A percentile compares a stretch with the other conserved stretches of the same genome.
These are phyloP conservation scores for Daedaleopsis sinensis DNA, from an alignment of 768 basidiomycete species.

Conservation along the genomic window DNA sequence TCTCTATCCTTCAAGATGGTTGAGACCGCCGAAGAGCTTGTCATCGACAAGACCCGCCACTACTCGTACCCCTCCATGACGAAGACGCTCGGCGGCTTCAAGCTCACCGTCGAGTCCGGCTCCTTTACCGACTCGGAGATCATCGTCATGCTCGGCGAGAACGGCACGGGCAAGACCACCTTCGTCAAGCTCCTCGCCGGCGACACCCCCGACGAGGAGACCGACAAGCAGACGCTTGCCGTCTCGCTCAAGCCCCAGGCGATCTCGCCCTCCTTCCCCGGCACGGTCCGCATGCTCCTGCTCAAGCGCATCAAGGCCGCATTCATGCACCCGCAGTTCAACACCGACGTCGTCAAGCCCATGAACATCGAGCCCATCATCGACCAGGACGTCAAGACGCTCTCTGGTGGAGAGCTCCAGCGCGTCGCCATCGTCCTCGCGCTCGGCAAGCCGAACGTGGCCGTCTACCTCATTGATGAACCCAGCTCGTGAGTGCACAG, in stretches of 20 bases:
- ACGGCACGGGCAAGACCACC: conserved; percentile 98
- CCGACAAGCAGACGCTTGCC: conserved; percentile 76
- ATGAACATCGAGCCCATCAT: conserved; percentile 94
- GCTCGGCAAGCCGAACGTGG: conserved; percentile 81
- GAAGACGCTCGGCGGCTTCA: conserved; percentile 95
- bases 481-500: conserved; percentile 70
- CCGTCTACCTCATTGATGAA: conserved; percentile 96
- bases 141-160: conserved; percentile 99
- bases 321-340: conserved; percentile 99
- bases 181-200: conserved; percentile 95
- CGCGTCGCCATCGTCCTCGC: conserved; percentile 96
- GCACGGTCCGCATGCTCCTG: conserved; percentile 93
- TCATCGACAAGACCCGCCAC: conserved; percentile 84
- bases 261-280: conserved; percentile 96
- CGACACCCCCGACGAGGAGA: conserved; percentile 84
- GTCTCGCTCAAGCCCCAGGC: conserved; percentile 99
- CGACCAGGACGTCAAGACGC: conserved; percentile 97
- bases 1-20: conserved; percentile 97
- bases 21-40: conserved; percentile 90
- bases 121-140: conserved; percentile 99
- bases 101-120: conserved; percentile 88
- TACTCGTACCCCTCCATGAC: conserved; percentile 96
- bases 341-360: conserved; percentile 96
- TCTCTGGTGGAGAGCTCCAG: conserved; percentile 98
- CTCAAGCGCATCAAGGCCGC: conserved; percentile 92